Evolutionary conservation across 2,329 filamentous ascomycete genomes (phyloP).

Genomic region (Cladosporium sp.): DNA sequence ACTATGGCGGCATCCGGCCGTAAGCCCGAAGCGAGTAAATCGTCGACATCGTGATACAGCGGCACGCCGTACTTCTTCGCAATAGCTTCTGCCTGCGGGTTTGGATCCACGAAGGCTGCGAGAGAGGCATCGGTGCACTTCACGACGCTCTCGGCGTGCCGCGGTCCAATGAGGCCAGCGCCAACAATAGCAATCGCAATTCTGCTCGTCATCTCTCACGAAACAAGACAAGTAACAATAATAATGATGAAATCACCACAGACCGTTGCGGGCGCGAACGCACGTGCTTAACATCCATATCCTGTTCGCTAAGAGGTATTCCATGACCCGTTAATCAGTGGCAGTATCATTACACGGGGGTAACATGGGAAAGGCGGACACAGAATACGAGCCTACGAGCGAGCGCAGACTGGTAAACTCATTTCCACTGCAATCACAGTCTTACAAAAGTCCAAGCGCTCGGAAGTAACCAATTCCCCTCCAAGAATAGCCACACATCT

Average conservation of each 20-base stretch:
- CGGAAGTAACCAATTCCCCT: not conserved
- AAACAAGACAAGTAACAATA: not conserved
- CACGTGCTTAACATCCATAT: slow-evolving; percentile 4
- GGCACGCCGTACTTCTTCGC: slow-evolving; percentile 37
- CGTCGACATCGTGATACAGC: slow-evolving; percentile 38
- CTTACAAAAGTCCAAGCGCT: slow-evolving; percentile 1
- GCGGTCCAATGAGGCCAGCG: slow-evolving; percentile 47
- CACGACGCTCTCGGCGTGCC: slow-evolving; percentile 44
- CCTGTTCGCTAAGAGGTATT: not conserved
- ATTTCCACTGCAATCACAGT: not conserved
- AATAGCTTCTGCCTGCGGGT: slow-evolving; percentile 32
- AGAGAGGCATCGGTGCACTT: slow-evolving; percentile 37
- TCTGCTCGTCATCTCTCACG: not conserved
- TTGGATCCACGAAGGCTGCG: slow-evolving; percentile 45
- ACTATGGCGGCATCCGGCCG: slow-evolving; percentile 53
- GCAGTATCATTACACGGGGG: too few species aligned
- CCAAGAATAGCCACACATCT: slow-evolving; percentile 1
- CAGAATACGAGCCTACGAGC: too few species aligned
- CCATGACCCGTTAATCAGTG: not conserved
- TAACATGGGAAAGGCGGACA: too few species aligned
- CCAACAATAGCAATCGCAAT: slow-evolving; percentile 42
- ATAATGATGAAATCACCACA: not conserved
- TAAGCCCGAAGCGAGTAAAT: slow-evolving; percentile 37
- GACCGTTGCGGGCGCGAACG: not conserved
- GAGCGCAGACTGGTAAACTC: slow-evolving; percentile 11